A percentile compares a stretch with the other conserved stretches of the same genome.
phyloP scores from a whole-genome alignment of 805 yeast genomes.

The Barnettozyma botsteinii region DNA sequence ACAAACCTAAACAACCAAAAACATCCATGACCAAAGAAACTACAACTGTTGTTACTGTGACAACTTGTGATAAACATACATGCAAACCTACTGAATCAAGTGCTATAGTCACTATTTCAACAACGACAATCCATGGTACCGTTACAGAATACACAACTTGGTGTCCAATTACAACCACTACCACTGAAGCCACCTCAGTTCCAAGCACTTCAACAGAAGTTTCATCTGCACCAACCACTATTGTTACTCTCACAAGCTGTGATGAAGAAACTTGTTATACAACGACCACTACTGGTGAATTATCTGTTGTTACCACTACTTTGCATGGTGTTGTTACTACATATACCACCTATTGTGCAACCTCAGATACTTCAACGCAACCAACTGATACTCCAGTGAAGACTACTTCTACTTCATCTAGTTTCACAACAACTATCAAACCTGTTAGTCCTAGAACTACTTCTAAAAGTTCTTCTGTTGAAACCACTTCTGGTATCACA shows the following conservation, averaged over 20 bases:
- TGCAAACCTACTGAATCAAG: slow-evolving; percentile 14
- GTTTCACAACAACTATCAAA: not conserved
- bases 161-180: slow-evolving; percentile 20
- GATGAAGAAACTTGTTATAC: slow-evolving; percentile 28
- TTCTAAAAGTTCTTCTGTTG: too few species aligned
- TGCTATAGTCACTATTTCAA: slow-evolving; percentile 25
- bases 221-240: slow-evolving; percentile 23
- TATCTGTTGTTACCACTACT: slow-evolving; percentile 31
- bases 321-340: slow-evolving; percentile 24
- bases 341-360: slow-evolving; percentile 35
- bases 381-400: not conserved
- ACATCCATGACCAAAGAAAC: not conserved
- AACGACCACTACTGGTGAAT: slow-evolving; percentile 29
- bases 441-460: too few species aligned
- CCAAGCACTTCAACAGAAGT: slow-evolving; percentile 1
- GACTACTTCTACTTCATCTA: not conserved
- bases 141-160: slow-evolving; percentile 22
- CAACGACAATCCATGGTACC: slow-evolving; percentile 28
- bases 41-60: not conserved
- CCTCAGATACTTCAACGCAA: slow-evolving; percentile 1
- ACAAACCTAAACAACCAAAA: too few species aligned
- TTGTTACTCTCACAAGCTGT: slow-evolving; percentile 33
- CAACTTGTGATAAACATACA: slow-evolving; percentile 1
- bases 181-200: slow-evolving; percentile 15
- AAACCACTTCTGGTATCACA: too few species aligned